A percentile compares a stretch with the other conserved stretches of the same genome.
Conservation (phyloP, 805 yeast genomes). For the Metschnikowia sp. region DNA sequence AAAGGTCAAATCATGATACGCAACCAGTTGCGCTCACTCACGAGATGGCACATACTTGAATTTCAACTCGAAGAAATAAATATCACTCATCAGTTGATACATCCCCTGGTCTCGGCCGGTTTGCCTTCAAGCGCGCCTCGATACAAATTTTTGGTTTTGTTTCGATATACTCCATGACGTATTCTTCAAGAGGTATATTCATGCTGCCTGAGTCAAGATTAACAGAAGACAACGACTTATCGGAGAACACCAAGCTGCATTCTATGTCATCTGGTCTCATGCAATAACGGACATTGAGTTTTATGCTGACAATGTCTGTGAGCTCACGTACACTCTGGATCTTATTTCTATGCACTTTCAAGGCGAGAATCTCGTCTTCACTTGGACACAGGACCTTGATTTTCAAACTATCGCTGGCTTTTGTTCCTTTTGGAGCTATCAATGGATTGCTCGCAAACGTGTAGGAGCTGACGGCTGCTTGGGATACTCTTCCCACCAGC, state of each 20-base stretch:
- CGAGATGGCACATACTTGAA: not conserved
- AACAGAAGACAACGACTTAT: constrained; percentile 10
- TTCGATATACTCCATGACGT: constrained; percentile 23
- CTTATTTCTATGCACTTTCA: constrained; percentile 14
- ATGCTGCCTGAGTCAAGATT: constrained; percentile 8
- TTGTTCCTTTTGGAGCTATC: too few species aligned
- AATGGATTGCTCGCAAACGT: too few species aligned
- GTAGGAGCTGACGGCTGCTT: too few species aligned
- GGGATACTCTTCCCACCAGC: too few species aligned
- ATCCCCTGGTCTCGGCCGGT: too few species aligned
- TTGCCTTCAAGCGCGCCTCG: constrained; percentile 14
- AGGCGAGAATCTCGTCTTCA: constrained; percentile 18
- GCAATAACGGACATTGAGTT: constrained; percentile 10
- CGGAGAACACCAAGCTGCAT: constrained; percentile 11
- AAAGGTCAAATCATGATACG: too few species aligned
- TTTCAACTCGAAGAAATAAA: not conserved
- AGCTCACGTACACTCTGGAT: constrained; percentile 14
- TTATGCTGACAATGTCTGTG: constrained; percentile 12
- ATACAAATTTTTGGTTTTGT: constrained; percentile 21
- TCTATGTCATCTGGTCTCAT: constrained; percentile 6
- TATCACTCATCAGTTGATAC: not conserved
- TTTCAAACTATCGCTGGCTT: not conserved
- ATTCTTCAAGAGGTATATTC: constrained; percentile 7
- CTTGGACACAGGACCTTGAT: constrained; percentile 8
- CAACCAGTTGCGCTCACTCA: too few species aligned